Base-by-base conservation (phyloP, 2,329 filamentous ascomycete genomes). In the Immersiporthe knoxdaviesiana region DNA sequence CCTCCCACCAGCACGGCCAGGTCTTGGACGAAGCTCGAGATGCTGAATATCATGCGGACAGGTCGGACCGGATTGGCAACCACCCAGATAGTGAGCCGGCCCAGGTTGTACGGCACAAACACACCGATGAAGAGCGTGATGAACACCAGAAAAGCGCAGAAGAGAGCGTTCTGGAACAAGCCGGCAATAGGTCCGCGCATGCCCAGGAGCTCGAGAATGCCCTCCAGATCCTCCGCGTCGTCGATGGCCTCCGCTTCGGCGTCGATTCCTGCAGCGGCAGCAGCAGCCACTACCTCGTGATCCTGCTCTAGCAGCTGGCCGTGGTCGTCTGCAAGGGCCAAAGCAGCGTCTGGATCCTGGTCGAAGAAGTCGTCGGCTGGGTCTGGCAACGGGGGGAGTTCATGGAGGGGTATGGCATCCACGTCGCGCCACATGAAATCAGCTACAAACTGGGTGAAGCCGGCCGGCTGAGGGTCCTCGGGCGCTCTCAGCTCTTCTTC, bases 111-210 rank as follows among this genome's bases (percentile, higher is more conserved):
- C 0, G 96, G 96, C 65, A 97, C 81, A 82, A 96, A 97, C 59
- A 98, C 89, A 65, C 94, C 95, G 69, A 92, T 83, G 65, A 93
- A 91, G 56, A 99, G 89, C 18, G 94, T 97, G 65, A 95, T 88
- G 0, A 92, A 92, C 18, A 99, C 93, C 37, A 99, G 85, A 60
- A 98, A 91, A 10, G 92, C 91, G 77, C 95, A 97, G 79, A 99
- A 99, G 21, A 97, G 90, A 67, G 92, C 94, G 74, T 99, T 99
- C 76, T 99, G 96, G 73, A 98, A 89, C 7, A 99, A 86, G 2
- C 93, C 94, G 18, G 91, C 91, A 3, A 99, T 85, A 0, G 96
- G 96, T 0, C 96, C 96, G 76, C 97, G 93, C 92, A 99, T 97
- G 50, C 96, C 96, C 70, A 99, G 91, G 21, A 99, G 87, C 78